Evolutionary conservation across 805 yeast genomes (phyloP).

Genomic region (Yamadazyma laniorum): DNA sequence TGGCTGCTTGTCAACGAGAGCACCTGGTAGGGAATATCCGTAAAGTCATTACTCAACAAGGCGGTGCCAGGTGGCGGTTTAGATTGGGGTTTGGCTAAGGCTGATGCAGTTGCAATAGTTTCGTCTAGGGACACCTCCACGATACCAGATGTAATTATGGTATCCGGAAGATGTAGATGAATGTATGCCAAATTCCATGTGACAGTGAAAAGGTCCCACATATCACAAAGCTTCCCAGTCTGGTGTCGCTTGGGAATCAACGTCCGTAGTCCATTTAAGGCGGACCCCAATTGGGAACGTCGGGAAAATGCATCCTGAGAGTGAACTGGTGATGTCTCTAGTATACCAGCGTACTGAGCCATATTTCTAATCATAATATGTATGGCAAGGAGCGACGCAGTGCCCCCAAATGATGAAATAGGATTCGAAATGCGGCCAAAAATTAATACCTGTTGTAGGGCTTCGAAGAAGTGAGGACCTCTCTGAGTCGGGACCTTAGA

Average conservation of each 20-base stretch:
- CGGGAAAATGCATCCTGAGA: slow-evolving; percentile 1
- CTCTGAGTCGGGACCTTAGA: not conserved
- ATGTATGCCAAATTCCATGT: slow-evolving; percentile 2
- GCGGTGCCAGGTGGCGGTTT: slow-evolving; percentile 3
- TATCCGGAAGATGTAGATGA: slow-evolving; percentile 3
- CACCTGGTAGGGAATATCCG: not conserved
- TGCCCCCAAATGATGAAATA: slow-evolving; percentile 1
- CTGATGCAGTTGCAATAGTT: slow-evolving; percentile 3
- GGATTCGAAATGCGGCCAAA: not conserved
- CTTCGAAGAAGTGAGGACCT: not conserved
- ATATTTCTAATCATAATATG: slow-evolving; percentile 1
- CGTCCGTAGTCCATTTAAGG: not conserved
- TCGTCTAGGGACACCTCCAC: slow-evolving; percentile 1
- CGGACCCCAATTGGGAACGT: slow-evolving; percentile 1
- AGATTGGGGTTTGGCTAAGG: slow-evolving; percentile 2
- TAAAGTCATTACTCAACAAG: slow-evolving; percentile 1
- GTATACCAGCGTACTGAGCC: slow-evolving; percentile 2
- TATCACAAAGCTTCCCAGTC: not conserved
- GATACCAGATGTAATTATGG: slow-evolving; percentile 1
- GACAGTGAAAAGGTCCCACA: slow-evolving; percentile 1
- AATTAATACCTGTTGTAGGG: not conserved
- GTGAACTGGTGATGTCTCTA: not conserved
- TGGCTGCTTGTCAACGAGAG: not conserved
- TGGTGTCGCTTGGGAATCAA: slow-evolving; percentile 1
- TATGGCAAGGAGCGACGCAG: not conserved